Percentiles rank a stretch among this genome's conserved stretches.
phyloP scores from a whole-genome alignment of 2,329 filamentous ascomycete species.

The Fusarium sp. region DNA sequence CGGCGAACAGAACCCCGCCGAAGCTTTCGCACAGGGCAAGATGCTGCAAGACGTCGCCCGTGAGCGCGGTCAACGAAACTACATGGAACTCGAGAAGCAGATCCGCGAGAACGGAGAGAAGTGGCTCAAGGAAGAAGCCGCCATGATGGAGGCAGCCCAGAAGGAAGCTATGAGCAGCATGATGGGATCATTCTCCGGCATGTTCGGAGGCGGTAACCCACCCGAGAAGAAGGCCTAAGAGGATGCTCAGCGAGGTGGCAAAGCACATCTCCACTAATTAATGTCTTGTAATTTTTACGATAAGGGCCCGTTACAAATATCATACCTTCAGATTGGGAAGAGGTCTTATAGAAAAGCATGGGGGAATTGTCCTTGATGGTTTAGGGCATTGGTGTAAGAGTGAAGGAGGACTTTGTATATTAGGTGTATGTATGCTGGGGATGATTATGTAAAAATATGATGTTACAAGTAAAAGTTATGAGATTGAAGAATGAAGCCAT shows the following conservation, averaged over 20 bases:
- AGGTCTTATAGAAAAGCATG: conserved; percentile 39
- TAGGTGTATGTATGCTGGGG: conserved; percentile 27
- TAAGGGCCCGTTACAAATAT: conserved; percentile 14
- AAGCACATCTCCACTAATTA: conserved; percentile 49
- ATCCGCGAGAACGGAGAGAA: conserved; percentile 94
- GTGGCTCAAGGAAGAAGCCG: conserved; percentile 94
- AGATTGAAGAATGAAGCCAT: background rate
- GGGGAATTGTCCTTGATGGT: conserved; percentile 12
- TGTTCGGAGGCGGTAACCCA: conserved; percentile 42
- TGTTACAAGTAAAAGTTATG: conserved; percentile 15
- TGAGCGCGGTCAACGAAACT: conserved; percentile 90
- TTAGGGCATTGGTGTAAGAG: conserved; percentile 33
- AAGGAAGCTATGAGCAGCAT: conserved; percentile 93
- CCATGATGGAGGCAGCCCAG: conserved; percentile 87
- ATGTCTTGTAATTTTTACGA: conserved; percentile 47
- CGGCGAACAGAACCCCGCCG: conserved; percentile 77
- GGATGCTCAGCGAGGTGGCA: conserved; percentile 18
- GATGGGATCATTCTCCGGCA: conserved; percentile 76
- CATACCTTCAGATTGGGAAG: conserved; percentile 34
- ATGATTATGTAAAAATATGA: conserved; percentile 37
- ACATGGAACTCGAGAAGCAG: conserved; percentile 88
- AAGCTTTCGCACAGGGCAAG: conserved; percentile 91
- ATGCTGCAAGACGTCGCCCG: conserved; percentile 96
- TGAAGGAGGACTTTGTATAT: conserved; percentile 35
- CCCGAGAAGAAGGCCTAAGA: conserved; percentile 45